Evolutionary conservation across 768 basidiomycete genomes (phyloP).

Genomic region (Tricholoma saponaceum): DNA sequence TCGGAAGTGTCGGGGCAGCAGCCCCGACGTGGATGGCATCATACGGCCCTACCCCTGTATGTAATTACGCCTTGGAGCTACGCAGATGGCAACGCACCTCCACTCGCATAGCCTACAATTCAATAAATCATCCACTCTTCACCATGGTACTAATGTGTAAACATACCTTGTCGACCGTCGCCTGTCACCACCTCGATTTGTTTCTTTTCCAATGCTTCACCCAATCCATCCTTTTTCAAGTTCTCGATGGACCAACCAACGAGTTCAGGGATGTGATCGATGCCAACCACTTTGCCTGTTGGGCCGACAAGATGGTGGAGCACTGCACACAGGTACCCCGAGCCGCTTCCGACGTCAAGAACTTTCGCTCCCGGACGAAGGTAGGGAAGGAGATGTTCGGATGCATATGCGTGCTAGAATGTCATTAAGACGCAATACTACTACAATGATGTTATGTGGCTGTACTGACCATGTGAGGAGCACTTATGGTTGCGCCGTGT

Average conservation of each 20-base stretch:
- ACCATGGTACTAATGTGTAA: background rate
- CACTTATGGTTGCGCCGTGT: constrained; percentile 88
- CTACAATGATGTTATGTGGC: background rate
- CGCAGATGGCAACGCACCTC: constrained; percentile 20
- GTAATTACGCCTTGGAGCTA: background rate
- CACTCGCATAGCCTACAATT: constrained; percentile 30
- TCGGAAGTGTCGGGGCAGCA: constrained; percentile 73
- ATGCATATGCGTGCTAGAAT: constrained; percentile 79
- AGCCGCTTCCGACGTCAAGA: constrained; percentile 88
- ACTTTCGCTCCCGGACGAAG: constrained; percentile 69
- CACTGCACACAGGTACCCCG: constrained; percentile 83
- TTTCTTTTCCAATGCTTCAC: constrained; percentile 45
- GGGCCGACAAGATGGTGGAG: constrained; percentile 66
- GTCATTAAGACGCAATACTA: background rate
- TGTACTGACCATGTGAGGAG: constrained; percentile 85
- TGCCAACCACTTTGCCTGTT: constrained; percentile 70
- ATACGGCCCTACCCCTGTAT: constrained; percentile 49
- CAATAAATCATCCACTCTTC: background rate
- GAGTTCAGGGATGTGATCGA: constrained; percentile 86
- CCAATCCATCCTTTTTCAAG: constrained; percentile 61
- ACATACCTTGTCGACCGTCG: constrained; percentile 72
- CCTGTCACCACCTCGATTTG: constrained; percentile 64
- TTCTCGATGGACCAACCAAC: constrained; percentile 69
- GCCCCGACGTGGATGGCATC: constrained; percentile 94
- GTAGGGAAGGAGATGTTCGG: constrained; percentile 71